Conservation (phyloP, 1,284 basidiomycete genomes). For the Trichosporon asahii region DNA sequence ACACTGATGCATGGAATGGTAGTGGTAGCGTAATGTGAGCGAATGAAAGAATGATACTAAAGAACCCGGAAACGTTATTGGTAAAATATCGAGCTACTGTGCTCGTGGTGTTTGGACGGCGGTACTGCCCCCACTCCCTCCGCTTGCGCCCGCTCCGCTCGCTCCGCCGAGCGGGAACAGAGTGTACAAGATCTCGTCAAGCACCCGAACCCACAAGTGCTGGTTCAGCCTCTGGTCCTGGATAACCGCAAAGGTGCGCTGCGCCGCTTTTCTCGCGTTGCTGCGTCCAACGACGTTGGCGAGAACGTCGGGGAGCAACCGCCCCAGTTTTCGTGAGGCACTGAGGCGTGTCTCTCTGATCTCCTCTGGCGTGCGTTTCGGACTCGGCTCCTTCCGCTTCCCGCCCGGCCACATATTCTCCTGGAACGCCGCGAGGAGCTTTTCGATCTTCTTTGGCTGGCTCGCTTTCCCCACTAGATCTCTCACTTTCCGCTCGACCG, state of each 20-base stretch:
- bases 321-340: conserved; percentile 72
- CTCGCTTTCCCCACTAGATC: conserved; percentile 66
- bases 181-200: conserved; percentile 69
- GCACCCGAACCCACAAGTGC: conserved; percentile 78
- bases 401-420: conserved; percentile 80
- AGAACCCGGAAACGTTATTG: neutral
- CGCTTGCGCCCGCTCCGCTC: neutral
- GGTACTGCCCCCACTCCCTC: too few relatives aligned
- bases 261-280: conserved; percentile 85
- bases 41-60: neutral
- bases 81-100: neutral
- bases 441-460: conserved; percentile 66
- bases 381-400: conserved; percentile 60
- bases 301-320: conserved; percentile 86
- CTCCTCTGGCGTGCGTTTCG: conserved; percentile 72
- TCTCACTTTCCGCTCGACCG: conserved; percentile 82
- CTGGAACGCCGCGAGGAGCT: conserved; percentile 64
- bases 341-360: conserved; percentile 74
- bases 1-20: neutral
- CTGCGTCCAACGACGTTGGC: conserved; percentile 94
- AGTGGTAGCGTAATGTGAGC: neutral
- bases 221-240: conserved; percentile 91
- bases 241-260: conserved; percentile 82
- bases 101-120: too few relatives aligned
- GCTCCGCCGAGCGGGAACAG: neutral